Evolutionary conservation across 371 early-diverging fungal species (phyloP).

Genomic region (Apophysomyces ossiformis): DNA sequence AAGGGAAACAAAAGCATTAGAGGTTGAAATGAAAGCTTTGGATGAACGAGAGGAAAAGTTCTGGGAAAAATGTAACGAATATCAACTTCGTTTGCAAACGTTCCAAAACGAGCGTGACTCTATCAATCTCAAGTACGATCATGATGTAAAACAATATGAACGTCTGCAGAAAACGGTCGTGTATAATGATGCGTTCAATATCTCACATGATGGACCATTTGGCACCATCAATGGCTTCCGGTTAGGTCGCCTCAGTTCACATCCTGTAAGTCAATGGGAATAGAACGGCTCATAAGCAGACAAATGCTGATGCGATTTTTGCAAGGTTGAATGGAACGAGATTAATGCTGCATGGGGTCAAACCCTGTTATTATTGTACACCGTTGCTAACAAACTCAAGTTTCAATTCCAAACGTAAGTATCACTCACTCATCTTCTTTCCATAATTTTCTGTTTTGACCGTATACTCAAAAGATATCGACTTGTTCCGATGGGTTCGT

Average conservation of each 20-base stretch:
- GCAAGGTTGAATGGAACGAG: slow-evolving; percentile 90
- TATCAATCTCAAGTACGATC: slow-evolving; percentile 77
- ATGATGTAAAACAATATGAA: slow-evolving; percentile 78
- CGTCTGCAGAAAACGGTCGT: slow-evolving; percentile 90
- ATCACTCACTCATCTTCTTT: not conserved
- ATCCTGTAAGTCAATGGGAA: slow-evolving; percentile 54
- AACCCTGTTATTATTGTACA: slow-evolving; percentile 82
- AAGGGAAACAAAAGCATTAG: slow-evolving; percentile 62
- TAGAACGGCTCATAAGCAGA: not conserved
- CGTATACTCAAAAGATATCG: slow-evolving; percentile 58
- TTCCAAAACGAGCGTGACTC: slow-evolving; percentile 84
- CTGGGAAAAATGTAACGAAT: slow-evolving; percentile 81
- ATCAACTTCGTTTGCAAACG: slow-evolving; percentile 60
- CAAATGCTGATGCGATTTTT: not conserved
- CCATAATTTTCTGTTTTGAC: not conserved
- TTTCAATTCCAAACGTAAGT: slow-evolving; percentile 80
- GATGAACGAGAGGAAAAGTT: slow-evolving; percentile 68
- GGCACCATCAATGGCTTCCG: slow-evolving; percentile 95
- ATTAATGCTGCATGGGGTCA: slow-evolving; percentile 98
- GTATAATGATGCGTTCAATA: slow-evolving; percentile 91
- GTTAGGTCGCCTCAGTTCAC: slow-evolving; percentile 80
- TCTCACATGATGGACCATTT: slow-evolving; percentile 83
- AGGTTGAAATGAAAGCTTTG: slow-evolving; percentile 64
- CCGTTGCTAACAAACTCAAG: slow-evolving; percentile 81
- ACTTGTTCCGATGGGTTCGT: slow-evolving; percentile 91